Percentiles rank a stretch among this genome's conserved stretches.
Conservation (phyloP, 2,329 filamentous ascomycete genomes). For the Xylaria sp. region DNA sequence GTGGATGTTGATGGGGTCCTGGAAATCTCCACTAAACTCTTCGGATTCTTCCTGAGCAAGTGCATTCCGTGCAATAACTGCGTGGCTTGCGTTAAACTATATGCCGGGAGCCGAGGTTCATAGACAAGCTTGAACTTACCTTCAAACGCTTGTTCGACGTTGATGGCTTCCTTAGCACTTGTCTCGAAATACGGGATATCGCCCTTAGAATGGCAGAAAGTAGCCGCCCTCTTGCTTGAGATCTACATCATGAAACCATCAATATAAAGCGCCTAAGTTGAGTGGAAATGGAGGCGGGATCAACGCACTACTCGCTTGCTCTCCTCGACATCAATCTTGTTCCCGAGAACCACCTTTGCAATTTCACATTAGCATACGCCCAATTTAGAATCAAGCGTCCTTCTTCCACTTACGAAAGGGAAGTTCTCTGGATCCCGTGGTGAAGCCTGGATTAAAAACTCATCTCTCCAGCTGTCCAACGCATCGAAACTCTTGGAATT, state of each 20-base stretch:
- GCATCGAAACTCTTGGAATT: conserved; percentile 99
- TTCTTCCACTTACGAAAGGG: conserved; percentile 78
- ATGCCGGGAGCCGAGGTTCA: background rate
- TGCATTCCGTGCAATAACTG: conserved; percentile 95
- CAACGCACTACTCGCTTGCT: conserved; percentile 85
- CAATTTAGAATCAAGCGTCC: no score
- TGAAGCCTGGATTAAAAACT: conserved; percentile 97
- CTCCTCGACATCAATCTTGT: conserved; percentile 99
- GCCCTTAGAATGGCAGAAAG: conserved; percentile 97
- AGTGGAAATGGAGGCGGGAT: no score
- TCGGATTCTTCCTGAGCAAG: conserved; percentile 97
- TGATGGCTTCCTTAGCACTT: conserved; percentile 97
- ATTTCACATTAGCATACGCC: conserved; percentile 12
- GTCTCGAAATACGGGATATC: conserved; percentile 99
- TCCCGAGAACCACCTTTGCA: conserved; percentile 86
- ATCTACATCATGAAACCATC: conserved; percentile 66
- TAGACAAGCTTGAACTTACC: conserved; percentile 55
- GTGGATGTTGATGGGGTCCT: conserved; percentile 97
- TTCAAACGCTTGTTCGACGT: conserved; percentile 86
- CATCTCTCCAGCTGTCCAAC: conserved; percentile 97
- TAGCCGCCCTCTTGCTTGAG: conserved; percentile 93
- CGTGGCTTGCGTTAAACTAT: conserved; percentile 20
- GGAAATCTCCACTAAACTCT: conserved; percentile 97
- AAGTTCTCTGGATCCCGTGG: conserved; percentile 97
- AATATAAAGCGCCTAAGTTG: conserved; percentile 9